These are phyloP conservation scores for Chytriomyces sp. DNA, from an alignment of 192 early-diverging fungal species.

Conservation along the genomic window DNA sequence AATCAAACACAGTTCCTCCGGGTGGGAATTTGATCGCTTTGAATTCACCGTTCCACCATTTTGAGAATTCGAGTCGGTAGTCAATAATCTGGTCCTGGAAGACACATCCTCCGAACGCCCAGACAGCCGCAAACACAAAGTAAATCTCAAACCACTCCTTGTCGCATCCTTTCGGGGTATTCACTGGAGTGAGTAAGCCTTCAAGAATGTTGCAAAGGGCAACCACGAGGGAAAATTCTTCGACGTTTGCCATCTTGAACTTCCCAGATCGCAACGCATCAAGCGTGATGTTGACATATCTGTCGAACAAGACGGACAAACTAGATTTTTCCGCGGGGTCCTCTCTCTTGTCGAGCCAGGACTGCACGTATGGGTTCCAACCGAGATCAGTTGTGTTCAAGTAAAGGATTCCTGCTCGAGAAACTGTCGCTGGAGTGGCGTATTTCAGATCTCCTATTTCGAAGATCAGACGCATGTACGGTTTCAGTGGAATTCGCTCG, in stretches of 20 bases:
- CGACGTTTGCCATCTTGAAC: conserved; percentile 68
- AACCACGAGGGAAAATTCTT: conserved; percentile 67
- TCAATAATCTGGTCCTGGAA: conserved; percentile 68
- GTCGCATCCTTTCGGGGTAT: conserved; percentile 71
- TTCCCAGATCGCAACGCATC: conserved; percentile 61
- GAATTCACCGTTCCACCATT: conserved; percentile 72
- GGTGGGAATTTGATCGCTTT: conserved; percentile 66
- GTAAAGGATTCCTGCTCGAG: conserved; percentile 71
- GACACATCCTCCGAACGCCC: conserved; percentile 70
- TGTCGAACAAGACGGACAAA: conserved; percentile 64
- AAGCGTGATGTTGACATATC: conserved; percentile 64
- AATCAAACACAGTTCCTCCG: conserved; percentile 68
- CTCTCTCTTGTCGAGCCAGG: conserved; percentile 70
- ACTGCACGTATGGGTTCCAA: conserved; percentile 72
- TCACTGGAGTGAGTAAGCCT: conserved; percentile 63
- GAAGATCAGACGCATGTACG: conserved; percentile 68
- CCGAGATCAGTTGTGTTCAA: conserved; percentile 67
- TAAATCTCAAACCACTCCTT: conserved; percentile 75
- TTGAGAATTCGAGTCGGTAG: conserved; percentile 65
- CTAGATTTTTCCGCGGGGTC: conserved; percentile 64
- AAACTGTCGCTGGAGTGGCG: conserved; percentile 74
- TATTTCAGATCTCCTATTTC: conserved; percentile 72
- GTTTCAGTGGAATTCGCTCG: conserved; percentile 71
- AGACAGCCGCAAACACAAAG: conserved; percentile 70
- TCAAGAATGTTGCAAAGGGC: conserved; percentile 68